A percentile compares a stretch with the other conserved stretches of the same genome.
Conservation (phyloP, 306 rosid genomes). For the Dicorynia guianensis region DNA sequence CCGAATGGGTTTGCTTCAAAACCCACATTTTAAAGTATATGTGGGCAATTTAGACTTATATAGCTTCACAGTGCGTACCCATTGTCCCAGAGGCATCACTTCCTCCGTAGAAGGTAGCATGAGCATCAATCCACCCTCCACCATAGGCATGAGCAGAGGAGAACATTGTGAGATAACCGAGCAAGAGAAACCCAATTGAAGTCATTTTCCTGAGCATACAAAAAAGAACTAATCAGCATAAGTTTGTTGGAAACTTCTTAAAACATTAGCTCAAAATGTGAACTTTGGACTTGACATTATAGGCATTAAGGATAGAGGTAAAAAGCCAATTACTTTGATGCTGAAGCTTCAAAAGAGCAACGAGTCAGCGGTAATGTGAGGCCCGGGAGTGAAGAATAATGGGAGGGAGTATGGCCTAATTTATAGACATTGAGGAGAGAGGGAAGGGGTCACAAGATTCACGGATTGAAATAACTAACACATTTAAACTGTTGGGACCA, state of each 20-base stretch:
- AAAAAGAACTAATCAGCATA: conserved; percentile 35
- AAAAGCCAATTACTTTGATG: conserved; percentile 50
- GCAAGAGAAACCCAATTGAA: conserved; percentile 52
- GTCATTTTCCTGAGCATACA: conserved; percentile 72
- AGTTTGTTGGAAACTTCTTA: not conserved
- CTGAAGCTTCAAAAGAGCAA: conserved; percentile 18
- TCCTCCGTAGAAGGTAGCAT: conserved; percentile 97
- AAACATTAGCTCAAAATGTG: not conserved
- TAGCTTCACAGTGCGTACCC: conserved; percentile 64
- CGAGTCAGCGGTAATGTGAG: conserved; percentile 25
- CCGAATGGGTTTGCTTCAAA: conserved; percentile 8
- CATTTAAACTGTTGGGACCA: conserved; percentile 45
- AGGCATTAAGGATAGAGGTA: conserved; percentile 2
- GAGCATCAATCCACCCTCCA: conserved; percentile 86
- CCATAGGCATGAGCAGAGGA: conserved; percentile 63
- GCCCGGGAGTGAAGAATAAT: conserved; percentile 51
- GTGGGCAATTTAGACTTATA: not conserved
- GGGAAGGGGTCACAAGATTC: conserved; percentile 29
- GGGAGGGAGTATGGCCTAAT: conserved; percentile 40
- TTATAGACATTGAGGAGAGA: conserved; percentile 53
- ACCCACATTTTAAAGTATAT: not conserved
- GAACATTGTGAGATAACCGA: conserved; percentile 57
- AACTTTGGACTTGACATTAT: conserved; percentile 13
- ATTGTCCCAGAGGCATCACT: conserved; percentile 98
- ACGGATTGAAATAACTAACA: conserved; percentile 38